Base-by-base conservation (phyloP, 306 rosid species). In the Carpinus viminea region DNA sequence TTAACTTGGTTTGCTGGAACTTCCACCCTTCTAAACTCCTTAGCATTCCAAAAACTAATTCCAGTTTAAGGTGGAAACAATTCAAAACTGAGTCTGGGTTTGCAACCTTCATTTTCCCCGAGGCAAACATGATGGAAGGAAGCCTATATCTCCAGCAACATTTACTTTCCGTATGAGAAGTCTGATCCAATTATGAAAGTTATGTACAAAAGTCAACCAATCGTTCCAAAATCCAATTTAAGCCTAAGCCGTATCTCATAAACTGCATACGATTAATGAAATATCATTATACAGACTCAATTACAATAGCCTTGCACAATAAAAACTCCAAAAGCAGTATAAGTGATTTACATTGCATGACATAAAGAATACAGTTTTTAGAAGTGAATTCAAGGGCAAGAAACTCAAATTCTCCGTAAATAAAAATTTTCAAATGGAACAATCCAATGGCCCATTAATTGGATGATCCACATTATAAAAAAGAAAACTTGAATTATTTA, bases 401-500 rank as follows among this genome's bases (percentile, higher is more conserved):
- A 16, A 55, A 68, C 62, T 68, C 46, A 1, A 74, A 18, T 9
- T 66, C 24, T 36, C 48, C 1, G 2, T 31, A 26, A 51, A 65
- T 55, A 36, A 36, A 65, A 53, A 7, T 26, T 36, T 38, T 24
- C 50, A 41, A 28, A 75, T 6, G n/a, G 48, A 31, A 18, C 48
- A 20, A 79, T 41, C 18, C 53, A 65, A 77, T 34, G 28, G 18
- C 48, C 21, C 45, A 47, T 20, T 31, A 65, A 57, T 8, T 52
- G 24, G 46, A 62, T 28, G 70, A 78, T 51, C 54, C 74, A 70
- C 74, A 38, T 21, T 47, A 69, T 50, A 8, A 11, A 45, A 74
- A 34, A 6, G 45, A 41, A 41, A 41, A 41, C 7, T 41, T 45
- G 68, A 56, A 45, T 50, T 53, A 53, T 34, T 61, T 47, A 47